phyloP scores from a whole-genome alignment of 1,139 yeast species.

The Suhomyces bokatorum region DNA sequence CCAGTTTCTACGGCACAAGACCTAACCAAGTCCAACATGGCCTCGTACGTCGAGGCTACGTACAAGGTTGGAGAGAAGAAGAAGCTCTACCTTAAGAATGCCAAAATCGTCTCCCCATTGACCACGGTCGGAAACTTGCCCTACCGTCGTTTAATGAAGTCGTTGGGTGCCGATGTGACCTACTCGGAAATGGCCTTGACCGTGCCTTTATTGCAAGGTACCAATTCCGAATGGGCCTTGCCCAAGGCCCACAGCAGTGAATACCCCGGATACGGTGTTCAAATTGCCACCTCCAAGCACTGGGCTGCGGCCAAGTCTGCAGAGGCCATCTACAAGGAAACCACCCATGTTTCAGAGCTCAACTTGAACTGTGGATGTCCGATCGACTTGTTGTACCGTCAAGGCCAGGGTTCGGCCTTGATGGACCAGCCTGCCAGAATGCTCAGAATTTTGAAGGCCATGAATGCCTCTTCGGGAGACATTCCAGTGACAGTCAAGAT shows the following conservation, averaged over 20 bases:
- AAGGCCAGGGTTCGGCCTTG: constrained; percentile 95
- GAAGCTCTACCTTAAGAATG: constrained; percentile 60
- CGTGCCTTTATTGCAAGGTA: constrained; percentile 83
- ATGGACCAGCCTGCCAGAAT: constrained; percentile 86
- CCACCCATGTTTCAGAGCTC: constrained; percentile 66
- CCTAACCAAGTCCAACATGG: constrained; percentile 39
- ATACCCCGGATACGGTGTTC: constrained; percentile 89
- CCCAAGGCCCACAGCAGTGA: constrained; percentile 86
- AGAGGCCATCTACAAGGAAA: constrained; percentile 64
- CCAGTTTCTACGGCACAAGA: constrained; percentile 5
- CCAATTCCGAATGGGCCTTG: constrained; percentile 95
- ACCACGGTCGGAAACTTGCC: constrained; percentile 98
- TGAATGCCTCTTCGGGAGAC: constrained; percentile 87
- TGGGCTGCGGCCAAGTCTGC: constrained; percentile 95
- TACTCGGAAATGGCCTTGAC: constrained; percentile 94
- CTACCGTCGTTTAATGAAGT: constrained; percentile 87
- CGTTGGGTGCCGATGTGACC: constrained; percentile 89
- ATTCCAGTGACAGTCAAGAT: constrained; percentile 90
- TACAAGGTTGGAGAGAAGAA: constrained; percentile 81
- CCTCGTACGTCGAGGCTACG: constrained; percentile 75
- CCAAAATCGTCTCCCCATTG: constrained; percentile 89
- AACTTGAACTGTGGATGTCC: constrained; percentile 98
- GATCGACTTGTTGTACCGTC: constrained; percentile 83
- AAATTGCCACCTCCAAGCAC: constrained; percentile 86
- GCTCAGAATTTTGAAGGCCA: constrained; percentile 75